Conservation (phyloP, 1,139 yeast species). For the Arxiozyma telluris region DNA sequence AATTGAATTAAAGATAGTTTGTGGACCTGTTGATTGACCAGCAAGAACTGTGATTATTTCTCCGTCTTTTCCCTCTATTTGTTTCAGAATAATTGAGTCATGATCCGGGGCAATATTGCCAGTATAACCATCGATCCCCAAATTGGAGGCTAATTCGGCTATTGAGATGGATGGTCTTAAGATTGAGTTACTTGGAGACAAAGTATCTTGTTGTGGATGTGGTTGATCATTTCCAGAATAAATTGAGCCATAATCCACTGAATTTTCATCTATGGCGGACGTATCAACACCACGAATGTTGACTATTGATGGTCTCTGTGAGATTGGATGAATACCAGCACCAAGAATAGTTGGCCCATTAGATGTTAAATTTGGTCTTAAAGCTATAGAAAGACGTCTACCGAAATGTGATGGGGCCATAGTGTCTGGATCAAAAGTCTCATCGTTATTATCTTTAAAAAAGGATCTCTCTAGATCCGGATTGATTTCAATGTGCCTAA, state of each 20-base stretch:
- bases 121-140: constrained; percentile 16
- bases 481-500: constrained; percentile 43
- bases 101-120: constrained; percentile 21
- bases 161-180: constrained; percentile 19
- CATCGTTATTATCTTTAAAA: constrained; percentile 46
- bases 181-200: constrained; percentile 6
- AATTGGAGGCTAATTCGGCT: constrained; percentile 17
- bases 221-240: constrained; percentile 15
- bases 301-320: constrained; percentile 4
- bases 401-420: constrained; percentile 60
- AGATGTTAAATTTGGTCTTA: constrained; percentile 21
- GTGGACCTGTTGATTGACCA: constrained; percentile 81
- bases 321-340: constrained; percentile 2
- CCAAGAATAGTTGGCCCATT: constrained; percentile 4
- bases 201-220: neutral
- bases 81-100: constrained; percentile 45
- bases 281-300: constrained; percentile 1
- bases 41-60: constrained; percentile 64
- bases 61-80: constrained; percentile 67
- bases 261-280: constrained; percentile 7
- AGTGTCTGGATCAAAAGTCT: constrained; percentile 62
- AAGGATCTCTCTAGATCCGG: constrained; percentile 38
- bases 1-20: constrained; percentile 79
- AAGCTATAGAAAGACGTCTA: constrained; percentile 46
- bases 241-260: constrained; percentile 27